phyloP scores from a whole-genome alignment of 768 basidiomycete genomes.

The Suillus americanus region DNA sequence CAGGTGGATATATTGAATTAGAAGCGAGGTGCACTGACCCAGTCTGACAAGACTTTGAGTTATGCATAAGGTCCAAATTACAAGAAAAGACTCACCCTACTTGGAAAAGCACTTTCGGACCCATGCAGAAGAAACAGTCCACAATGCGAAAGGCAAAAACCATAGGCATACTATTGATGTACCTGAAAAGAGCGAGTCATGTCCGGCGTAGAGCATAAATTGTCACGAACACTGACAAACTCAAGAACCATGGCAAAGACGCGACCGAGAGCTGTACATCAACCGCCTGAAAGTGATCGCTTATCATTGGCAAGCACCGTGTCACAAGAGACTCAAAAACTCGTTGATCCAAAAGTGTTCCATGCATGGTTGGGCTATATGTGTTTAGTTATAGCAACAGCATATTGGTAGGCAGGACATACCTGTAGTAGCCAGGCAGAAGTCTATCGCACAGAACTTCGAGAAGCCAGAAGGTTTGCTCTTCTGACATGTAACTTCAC shows the following conservation, averaged over 20 bases:
- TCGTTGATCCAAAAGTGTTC: conserved; percentile 95
- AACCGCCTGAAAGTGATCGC: conserved; percentile 86
- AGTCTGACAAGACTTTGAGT: conserved; percentile 39
- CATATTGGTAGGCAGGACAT: conserved; percentile 21
- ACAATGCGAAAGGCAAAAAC: conserved; percentile 97
- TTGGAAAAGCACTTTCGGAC: conserved; percentile 97
- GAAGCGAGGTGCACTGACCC: conserved; percentile 40
- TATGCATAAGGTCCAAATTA: conserved; percentile 3
- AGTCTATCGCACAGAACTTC: conserved; percentile 94
- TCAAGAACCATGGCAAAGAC: conserved; percentile 97
- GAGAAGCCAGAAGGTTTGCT: conserved; percentile 96
- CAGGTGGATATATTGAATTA: conserved; percentile 9
- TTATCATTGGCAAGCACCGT: conserved; percentile 87
- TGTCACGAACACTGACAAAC: conserved; percentile 62
- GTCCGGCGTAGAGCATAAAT: not conserved
- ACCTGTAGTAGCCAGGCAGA: conserved; percentile 97
- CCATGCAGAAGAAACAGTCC: conserved; percentile 99
- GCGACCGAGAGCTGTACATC: conserved; percentile 98
- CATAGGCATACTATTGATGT: conserved; percentile 94
- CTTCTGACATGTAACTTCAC: conserved; percentile 94
- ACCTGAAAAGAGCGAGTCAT: conserved; percentile 41
- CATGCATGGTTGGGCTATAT: conserved; percentile 92
- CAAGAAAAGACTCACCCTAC: conserved; percentile 63
- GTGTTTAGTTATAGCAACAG: conserved; percentile 3
- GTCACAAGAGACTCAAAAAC: conserved; percentile 95